Base-by-base conservation (phyloP, 1,284 basidiomycete species). In the Apiotrichum gracile region DNA sequence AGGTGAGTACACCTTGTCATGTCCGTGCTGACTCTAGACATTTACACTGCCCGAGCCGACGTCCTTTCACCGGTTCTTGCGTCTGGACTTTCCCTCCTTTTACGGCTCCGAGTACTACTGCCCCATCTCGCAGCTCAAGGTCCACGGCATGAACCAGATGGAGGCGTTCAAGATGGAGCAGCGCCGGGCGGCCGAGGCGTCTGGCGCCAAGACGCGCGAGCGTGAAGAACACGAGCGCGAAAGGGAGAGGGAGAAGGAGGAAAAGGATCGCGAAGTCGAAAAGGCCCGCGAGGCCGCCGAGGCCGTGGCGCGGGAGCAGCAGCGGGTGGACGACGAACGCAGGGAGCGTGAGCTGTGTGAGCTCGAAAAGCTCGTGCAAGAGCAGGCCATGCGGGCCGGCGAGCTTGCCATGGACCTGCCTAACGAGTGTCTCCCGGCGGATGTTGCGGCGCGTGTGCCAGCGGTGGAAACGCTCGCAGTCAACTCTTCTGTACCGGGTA, bases 101-200 rank as follows among this genome's bases (percentile, higher is more conserved):
- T 98, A 96, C 64, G 91, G 92, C 19, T 87, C 83, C 64, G 96
- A 98, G 74, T 97, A 87, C 76, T 98, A 94, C 70, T 98, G 94
- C 66, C 94, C 94, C 0, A 80, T 98, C 21, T 93, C 89, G 1
- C 82, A 97, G 1, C 80, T 98, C 26, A 85, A 92, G 29, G 91
- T 97, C 1, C 97, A 93, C 63, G 94, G 96, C 4, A 83, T 97
- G 60, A 97, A 93, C 13, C 92, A 97, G 76, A 85, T 97, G 64
- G 94, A 98, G 63, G 86, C 94, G 62, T 97, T 87, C 82, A 90
- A 94, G 64, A 87, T 88, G 84, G 90, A 91, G 56, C 82, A 83
- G 26, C 70, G 65, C 47, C 50, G 66, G 10, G 48, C 65, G 7
- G 65, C 57, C 24, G 55, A 52, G 24, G 64, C 61, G 2, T 47